A percentile compares a stretch with the other conserved stretches of the same genome.
Conservation (phyloP, 441 rosid genomes). For the Arabidopsis hybrid region DNA sequence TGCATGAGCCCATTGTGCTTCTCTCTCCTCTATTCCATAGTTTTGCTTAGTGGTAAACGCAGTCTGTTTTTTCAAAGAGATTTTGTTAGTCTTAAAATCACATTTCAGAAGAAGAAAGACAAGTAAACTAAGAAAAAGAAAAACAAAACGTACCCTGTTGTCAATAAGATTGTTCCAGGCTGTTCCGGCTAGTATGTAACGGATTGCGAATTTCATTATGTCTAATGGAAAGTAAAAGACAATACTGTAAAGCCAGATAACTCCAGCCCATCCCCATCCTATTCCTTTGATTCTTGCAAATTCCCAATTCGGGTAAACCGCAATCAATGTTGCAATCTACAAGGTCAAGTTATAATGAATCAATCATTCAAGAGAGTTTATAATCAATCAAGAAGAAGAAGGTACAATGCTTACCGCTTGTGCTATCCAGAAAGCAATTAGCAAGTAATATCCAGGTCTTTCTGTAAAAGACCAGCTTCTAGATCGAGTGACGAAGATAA, state of each 20-base stretch:
- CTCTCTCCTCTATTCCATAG: slow-evolving; percentile 89
- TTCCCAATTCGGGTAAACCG: slow-evolving; percentile 75
- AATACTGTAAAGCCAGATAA: slow-evolving; percentile 83
- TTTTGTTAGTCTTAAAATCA: slow-evolving; percentile 4
- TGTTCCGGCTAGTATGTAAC: slow-evolving; percentile 81
- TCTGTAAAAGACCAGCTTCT: slow-evolving; percentile 91
- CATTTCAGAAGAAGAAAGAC: slow-evolving; percentile 8
- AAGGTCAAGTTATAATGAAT: slow-evolving; percentile 4
- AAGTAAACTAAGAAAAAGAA: background rate
- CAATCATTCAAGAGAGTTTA: background rate
- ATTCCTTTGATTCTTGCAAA: slow-evolving; percentile 80
- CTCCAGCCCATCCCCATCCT: slow-evolving; percentile 97
- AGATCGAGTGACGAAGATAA: slow-evolving; percentile 87
- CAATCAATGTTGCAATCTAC: slow-evolving; percentile 77
- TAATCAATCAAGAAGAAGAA: background rate
- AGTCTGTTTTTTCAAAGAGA: slow-evolving; percentile 52
- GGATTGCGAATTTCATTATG: slow-evolving; percentile 72
- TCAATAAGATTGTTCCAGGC: slow-evolving; percentile 90
- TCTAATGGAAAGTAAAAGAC: slow-evolving; percentile 88
- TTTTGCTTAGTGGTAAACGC: slow-evolving; percentile 96
- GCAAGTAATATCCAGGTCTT: slow-evolving; percentile 73
- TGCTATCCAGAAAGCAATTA: slow-evolving; percentile 67
- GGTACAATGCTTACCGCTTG: slow-evolving; percentile 58
- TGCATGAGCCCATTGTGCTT: slow-evolving; percentile 95
- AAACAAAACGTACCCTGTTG: slow-evolving; percentile 62